Conservation (phyloP, 352 stramenopile genomes). For the Pseudoperonospora humuli region DNA sequence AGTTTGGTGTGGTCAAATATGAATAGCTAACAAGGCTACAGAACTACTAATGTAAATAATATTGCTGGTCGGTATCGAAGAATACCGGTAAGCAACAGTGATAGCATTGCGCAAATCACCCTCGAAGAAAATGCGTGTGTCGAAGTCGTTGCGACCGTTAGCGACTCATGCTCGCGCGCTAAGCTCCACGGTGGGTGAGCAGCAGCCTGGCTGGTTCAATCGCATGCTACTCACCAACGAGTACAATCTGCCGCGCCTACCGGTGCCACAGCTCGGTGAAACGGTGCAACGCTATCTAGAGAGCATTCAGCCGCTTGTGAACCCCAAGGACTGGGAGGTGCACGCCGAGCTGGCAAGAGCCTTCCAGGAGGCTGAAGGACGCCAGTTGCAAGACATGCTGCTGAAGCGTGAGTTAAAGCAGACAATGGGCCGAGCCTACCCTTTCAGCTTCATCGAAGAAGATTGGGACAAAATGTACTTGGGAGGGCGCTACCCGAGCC, state of each 20-base stretch:
- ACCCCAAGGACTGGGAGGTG: conserved; percentile 47
- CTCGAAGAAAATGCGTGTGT: conserved; percentile 20
- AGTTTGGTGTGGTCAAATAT: no score
- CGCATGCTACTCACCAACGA: conserved; percentile 70
- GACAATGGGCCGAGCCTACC: conserved; percentile 75
- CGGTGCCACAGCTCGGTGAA: conserved; percentile 85
- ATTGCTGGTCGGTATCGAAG: no score
- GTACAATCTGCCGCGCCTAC: conserved; percentile 72
- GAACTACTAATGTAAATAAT: no score
- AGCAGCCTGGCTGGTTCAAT: conserved; percentile 60
- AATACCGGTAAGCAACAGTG: not conserved
- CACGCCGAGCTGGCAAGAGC: conserved; percentile 56
- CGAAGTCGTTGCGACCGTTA: conserved; percentile 11
- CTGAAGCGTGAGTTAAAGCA: conserved; percentile 70
- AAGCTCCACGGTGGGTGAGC: conserved; percentile 11
- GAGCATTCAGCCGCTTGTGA: conserved; percentile 73
- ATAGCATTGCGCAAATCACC: conserved; percentile 17
- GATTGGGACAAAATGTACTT: conserved; percentile 91
- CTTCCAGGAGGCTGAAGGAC: conserved; percentile 46
- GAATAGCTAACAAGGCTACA: no score
- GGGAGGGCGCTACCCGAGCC: conserved; percentile 79
- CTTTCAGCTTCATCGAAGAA: conserved; percentile 90
- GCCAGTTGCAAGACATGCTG: conserved; percentile 49
- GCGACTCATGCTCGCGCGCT: conserved; percentile 12
- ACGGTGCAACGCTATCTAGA: conserved; percentile 84